Percentiles rank a stretch among this genome's conserved stretches.
These are phyloP conservation scores for Hortaea werneckii DNA, from an alignment of 2,329 filamentous ascomycete genomes.

Conservation along the genomic window DNA sequence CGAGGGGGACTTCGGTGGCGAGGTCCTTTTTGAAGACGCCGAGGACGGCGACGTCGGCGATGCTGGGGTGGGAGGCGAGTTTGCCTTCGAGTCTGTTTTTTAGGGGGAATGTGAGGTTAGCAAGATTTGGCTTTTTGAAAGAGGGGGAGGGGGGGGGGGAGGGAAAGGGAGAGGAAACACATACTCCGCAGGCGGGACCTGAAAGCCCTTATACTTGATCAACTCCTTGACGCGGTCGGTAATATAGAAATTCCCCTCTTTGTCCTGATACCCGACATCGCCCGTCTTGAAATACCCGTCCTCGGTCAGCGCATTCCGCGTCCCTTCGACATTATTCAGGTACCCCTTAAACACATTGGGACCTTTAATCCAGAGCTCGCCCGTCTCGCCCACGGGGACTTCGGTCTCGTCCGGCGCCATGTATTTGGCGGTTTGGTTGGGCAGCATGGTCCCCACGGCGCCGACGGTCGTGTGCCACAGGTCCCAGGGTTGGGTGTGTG, in stretches of 20 bases:
- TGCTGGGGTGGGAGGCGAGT: constrained; percentile 30
- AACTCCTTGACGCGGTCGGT: constrained; percentile 71
- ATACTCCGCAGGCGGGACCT: constrained; percentile 35
- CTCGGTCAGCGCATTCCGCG: constrained; percentile 56
- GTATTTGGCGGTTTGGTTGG: constrained; percentile 73
- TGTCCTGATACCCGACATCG: constrained; percentile 71
- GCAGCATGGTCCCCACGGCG: constrained; percentile 64
- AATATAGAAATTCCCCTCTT: constrained; percentile 74
- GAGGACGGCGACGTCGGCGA: constrained; percentile 37
- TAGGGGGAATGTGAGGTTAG: too few species aligned
- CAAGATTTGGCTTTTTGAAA: too few species aligned
- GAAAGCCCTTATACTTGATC: constrained; percentile 46
- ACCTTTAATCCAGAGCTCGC: constrained; percentile 58
- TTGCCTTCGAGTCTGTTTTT: constrained; percentile 31
- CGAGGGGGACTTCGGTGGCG: constrained; percentile 36
- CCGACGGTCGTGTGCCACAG: constrained; percentile 71
- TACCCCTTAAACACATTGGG: constrained; percentile 76
- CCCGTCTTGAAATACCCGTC: constrained; percentile 87
- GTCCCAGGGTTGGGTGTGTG: constrained; percentile 58
- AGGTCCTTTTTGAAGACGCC: constrained; percentile 36
- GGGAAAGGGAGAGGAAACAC: constrained; percentile 1
- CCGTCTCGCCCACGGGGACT: constrained; percentile 49
- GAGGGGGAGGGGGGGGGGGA: too few species aligned
- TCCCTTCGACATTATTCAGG: constrained; percentile 60
- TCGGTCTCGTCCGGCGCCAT: constrained; percentile 53